Evolutionary conservation across 1,139 yeast genomes (phyloP).

Genomic region (Wickerhamomyces sp.): DNA sequence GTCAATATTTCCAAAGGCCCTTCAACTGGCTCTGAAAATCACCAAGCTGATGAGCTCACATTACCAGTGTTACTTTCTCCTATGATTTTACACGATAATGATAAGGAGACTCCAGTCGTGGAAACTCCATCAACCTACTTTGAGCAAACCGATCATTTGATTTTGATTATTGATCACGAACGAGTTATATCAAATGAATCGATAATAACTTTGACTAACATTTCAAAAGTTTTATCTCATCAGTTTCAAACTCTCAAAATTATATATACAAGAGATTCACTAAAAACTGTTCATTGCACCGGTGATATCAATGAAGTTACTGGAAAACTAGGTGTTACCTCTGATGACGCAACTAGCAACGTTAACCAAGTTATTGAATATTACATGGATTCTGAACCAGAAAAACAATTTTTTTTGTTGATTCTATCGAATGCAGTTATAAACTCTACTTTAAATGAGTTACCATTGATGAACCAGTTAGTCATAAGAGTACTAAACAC

Average conservation of each 20-base stretch:
- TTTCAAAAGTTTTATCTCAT: conserved; percentile 26
- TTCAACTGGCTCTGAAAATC: neutral
- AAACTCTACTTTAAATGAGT: conserved; percentile 1
- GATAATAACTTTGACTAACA: conserved; percentile 27
- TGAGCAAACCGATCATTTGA: conserved; percentile 14
- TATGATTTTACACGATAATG: conserved; percentile 22
- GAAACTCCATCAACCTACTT: conserved; percentile 20
- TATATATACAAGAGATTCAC: conserved; percentile 5
- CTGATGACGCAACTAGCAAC: neutral
- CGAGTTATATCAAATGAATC: conserved; percentile 17
- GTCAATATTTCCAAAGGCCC: conserved; percentile 8
- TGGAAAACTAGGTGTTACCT: conserved; percentile 7
- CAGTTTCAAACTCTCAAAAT: conserved; percentile 13
- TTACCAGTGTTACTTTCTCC: conserved; percentile 24
- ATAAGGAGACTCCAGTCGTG: conserved; percentile 15
- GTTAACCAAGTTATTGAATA: neutral
- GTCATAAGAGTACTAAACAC: conserved; percentile 5
- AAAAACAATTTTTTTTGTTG: conserved; percentile 1
- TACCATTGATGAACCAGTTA: conserved; percentile 14
- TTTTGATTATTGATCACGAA: conserved; percentile 28
- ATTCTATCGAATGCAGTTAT: conserved; percentile 9
- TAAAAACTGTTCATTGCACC: neutral
- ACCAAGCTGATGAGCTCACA: conserved; percentile 18
- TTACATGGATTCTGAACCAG: neutral
- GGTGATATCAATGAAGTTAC: conserved; percentile 6